Base-by-base conservation (phyloP, 176 grass and related monocot genomes). In the Rhynchospora pubera region DNA sequence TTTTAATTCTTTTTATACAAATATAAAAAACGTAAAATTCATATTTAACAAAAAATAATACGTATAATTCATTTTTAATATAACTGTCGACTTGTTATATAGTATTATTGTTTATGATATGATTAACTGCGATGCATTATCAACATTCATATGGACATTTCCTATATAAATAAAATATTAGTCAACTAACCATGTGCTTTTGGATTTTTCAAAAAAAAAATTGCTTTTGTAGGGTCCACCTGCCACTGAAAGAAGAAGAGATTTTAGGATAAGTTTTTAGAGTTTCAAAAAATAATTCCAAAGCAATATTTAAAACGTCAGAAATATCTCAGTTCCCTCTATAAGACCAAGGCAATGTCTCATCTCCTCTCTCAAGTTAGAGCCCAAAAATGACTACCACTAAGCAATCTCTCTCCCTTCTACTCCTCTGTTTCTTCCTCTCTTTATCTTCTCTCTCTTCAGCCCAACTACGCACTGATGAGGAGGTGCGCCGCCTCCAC, bases 401-500 rank as follows among this genome's bases (percentile, higher is more conserved):
- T n/a, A 81, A 81, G 45, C 58, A 61, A 44, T 65, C 59, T 47
- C 0, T 65, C 28, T 43, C 58, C 60, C 60, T 81, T 65, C 79
- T 81, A 21, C 32, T 81, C 42, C 59, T 81, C 32, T 81, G 55
- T 28, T 1, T 79, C 77, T 79, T 32, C 23, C 39, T 32, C 63
- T 44, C 21, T 24, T 52, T 44, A 28, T 66, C 68, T 46, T 82
- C 66, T 62, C 67, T 86, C 56, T 28, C 75, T 16, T 52, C 60
- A 5, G 48, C 75, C 15, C 45, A 42, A 47, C 65, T 56, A 22
- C 57, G 70, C 18, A 57, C 69, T 15, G 85, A 87, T 4, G 68
- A 76, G 1, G 85, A 87, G 69, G 70, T 87, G 57, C 80, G 70
- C 28, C 46, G 57, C 10, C 78, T 89, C 30, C 77, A 89, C 32